phyloP scores from a whole-genome alignment of 495 filamentous ascomycete genomes.

The Achaetomiella virescens region DNA sequence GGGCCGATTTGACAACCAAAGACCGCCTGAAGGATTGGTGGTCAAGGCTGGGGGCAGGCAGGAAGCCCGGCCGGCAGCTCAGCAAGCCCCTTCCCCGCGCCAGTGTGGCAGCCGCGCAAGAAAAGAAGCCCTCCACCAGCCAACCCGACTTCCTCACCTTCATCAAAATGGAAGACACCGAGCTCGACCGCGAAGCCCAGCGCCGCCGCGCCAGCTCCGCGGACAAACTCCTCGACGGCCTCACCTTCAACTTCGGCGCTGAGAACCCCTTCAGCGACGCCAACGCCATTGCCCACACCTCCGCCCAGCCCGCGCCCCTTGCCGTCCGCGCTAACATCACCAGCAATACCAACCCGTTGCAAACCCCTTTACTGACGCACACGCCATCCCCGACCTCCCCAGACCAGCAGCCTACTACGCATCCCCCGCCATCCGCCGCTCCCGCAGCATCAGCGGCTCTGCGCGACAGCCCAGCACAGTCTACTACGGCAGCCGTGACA shows the following conservation, averaged over 20 bases:
- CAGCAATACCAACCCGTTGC: no score
- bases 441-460: slow-evolving; percentile 31
- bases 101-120: slow-evolving; percentile 16
- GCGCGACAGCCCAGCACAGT: slow-evolving; percentile 21
- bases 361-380: slow-evolving; percentile 39
- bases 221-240: slow-evolving; percentile 35
- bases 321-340: slow-evolving; percentile 26
- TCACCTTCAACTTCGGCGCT: slow-evolving; percentile 33
- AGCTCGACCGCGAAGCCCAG: slow-evolving; percentile 30
- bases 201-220: slow-evolving; percentile 26
- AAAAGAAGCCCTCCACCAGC: slow-evolving; percentile 13
- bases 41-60: slow-evolving; percentile 34
- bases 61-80: slow-evolving; percentile 30
- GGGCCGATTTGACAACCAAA: slow-evolving; percentile 22
- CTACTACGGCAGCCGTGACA: slow-evolving; percentile 25
- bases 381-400: slow-evolving; percentile 38
- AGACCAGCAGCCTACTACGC: slow-evolving; percentile 37
- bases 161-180: slow-evolving; percentile 32
- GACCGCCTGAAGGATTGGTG: slow-evolving; percentile 37
- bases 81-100: slow-evolving; percentile 16
- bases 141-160: slow-evolving; percentile 40
- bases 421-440: slow-evolving; percentile 35
- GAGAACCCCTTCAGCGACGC: slow-evolving; percentile 37
- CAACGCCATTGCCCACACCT: slow-evolving; percentile 35
- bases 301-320: slow-evolving; percentile 33